phyloP scores from a whole-genome alignment of 495 filamentous ascomycete genomes.

The Baudoinia panamericana region DNA sequence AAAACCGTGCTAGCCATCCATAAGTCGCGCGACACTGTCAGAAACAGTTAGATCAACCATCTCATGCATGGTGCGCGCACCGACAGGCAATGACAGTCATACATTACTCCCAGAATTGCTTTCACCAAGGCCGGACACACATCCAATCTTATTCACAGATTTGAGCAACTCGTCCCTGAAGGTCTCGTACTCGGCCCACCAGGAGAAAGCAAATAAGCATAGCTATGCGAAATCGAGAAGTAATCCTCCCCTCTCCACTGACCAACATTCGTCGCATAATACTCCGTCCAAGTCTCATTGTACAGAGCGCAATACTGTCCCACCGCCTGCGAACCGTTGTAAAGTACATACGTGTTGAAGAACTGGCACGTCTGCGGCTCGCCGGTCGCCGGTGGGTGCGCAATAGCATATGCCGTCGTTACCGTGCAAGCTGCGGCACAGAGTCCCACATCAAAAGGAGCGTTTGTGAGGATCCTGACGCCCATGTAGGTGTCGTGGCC shows the following conservation, averaged over 20 bases:
- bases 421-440: slow-evolving; percentile 16
- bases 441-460: slow-evolving; percentile 13
- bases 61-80: too few relatives aligned
- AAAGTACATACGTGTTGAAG: slow-evolving; percentile 20
- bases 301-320: slow-evolving; percentile 15
- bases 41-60: too few relatives aligned
- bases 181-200: too few relatives aligned
- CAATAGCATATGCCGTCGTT: slow-evolving; percentile 6
- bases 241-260: slow-evolving; percentile 15
- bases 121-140: too few relatives aligned
- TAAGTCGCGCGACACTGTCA: too few relatives aligned
- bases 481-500: slow-evolving; percentile 14
- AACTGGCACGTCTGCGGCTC: slow-evolving; percentile 13
- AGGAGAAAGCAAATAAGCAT: slow-evolving; percentile 1
- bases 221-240: slow-evolving; percentile 15
- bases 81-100: too few relatives aligned
- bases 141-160: too few relatives aligned
- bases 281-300: slow-evolving; percentile 15
- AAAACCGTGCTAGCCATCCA: too few relatives aligned
- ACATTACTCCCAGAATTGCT: too few relatives aligned
- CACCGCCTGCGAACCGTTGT: slow-evolving; percentile 8
- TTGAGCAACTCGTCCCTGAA: too few relatives aligned
- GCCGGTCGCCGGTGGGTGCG: slow-evolving; percentile 5
- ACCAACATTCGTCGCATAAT: slow-evolving; percentile 20
- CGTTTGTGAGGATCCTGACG: slow-evolving; percentile 10